These are phyloP conservation scores for Magnolia sinica DNA, from an alignment of 164 flowering plant species.

Conservation along the genomic window DNA sequence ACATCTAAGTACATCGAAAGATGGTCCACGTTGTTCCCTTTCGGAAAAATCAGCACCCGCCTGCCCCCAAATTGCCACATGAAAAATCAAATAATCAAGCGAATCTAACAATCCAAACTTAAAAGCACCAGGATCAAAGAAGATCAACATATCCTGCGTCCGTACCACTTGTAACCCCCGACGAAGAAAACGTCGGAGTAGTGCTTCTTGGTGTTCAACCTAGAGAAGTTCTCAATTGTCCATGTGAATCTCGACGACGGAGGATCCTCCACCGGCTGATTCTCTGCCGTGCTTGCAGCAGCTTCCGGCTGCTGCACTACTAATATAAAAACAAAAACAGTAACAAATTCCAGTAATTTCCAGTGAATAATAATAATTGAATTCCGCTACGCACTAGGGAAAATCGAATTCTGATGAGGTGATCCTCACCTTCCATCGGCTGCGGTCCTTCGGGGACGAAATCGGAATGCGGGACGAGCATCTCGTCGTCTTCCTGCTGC, in stretches of 20 bases:
- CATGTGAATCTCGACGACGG: constrained; percentile 62
- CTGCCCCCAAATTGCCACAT: constrained; percentile 27
- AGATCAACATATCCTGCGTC: neutral
- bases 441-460: constrained; percentile 61
- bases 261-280: constrained; percentile 66
- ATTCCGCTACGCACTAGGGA: neutral
- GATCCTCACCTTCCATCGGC: constrained; percentile 59
- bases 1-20: constrained; percentile 82
- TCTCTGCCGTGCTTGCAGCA: constrained; percentile 49
- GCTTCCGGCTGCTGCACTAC: constrained; percentile 54
- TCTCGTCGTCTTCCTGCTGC: constrained; percentile 91
- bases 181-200: constrained; percentile 63
- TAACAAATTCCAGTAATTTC: neutral
- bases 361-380: neutral
- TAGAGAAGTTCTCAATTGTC: constrained; percentile 66
- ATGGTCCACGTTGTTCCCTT: constrained; percentile 80
- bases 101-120: neutral
- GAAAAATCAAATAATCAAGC: neutral
- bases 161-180: constrained; percentile 70
- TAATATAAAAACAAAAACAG: neutral
- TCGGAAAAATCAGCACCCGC: constrained; percentile 73
- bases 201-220: constrained; percentile 69
- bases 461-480: constrained; percentile 87
- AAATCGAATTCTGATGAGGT: neutral
- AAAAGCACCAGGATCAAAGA: neutral